Conservation (phyloP, 495 filamentous ascomycete species). For the Staphylotrichum tortipilum region DNA sequence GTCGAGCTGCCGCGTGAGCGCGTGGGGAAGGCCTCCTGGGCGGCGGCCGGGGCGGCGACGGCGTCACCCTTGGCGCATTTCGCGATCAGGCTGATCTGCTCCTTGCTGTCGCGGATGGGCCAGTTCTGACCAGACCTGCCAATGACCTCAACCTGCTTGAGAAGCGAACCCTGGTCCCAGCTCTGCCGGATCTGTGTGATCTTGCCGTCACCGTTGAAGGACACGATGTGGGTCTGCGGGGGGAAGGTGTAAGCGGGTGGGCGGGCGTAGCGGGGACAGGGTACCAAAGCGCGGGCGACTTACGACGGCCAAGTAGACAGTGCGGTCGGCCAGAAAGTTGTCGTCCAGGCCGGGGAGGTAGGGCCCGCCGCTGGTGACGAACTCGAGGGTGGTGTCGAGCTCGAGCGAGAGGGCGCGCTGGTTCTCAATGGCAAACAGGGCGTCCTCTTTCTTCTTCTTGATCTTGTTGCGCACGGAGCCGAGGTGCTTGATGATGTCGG, state of each 20-base stretch:
- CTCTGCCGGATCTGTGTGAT: slow-evolving; percentile 78
- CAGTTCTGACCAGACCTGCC: slow-evolving; percentile 79
- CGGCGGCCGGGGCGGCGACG: slow-evolving; percentile 8
- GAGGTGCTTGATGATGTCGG: slow-evolving; percentile 73
- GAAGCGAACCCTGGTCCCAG: slow-evolving; percentile 90
- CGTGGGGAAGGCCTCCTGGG: slow-evolving; percentile 17
- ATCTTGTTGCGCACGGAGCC: slow-evolving; percentile 53
- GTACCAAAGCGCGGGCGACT: slow-evolving; percentile 18
- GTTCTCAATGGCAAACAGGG: slow-evolving; percentile 64
- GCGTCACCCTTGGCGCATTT: slow-evolving; percentile 38
- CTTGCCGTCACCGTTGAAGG: slow-evolving; percentile 64
- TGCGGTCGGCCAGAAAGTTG: slow-evolving; percentile 83
- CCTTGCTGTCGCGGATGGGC: slow-evolving; percentile 85
- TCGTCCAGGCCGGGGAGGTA: slow-evolving; percentile 89
- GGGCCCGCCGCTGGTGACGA: slow-evolving; percentile 67
- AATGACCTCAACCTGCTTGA: slow-evolving; percentile 91
- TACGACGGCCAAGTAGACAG: slow-evolving; percentile 76
- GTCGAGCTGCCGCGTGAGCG: slow-evolving; percentile 40
- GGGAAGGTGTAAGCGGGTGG: slow-evolving; percentile 26
- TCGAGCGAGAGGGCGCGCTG: slow-evolving; percentile 62
- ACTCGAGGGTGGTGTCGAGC: slow-evolving; percentile 75
- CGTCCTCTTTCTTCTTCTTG: slow-evolving; percentile 69
- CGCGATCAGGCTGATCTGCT: slow-evolving; percentile 68
- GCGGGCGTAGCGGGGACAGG: background rate
- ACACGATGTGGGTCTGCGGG: slow-evolving; percentile 76